Evolutionary conservation across 176 grass and related monocot species (phyloP), one percentile per base, ranked within the genome.

Genomic region (Eremochloa ophiuroides): DNA sequence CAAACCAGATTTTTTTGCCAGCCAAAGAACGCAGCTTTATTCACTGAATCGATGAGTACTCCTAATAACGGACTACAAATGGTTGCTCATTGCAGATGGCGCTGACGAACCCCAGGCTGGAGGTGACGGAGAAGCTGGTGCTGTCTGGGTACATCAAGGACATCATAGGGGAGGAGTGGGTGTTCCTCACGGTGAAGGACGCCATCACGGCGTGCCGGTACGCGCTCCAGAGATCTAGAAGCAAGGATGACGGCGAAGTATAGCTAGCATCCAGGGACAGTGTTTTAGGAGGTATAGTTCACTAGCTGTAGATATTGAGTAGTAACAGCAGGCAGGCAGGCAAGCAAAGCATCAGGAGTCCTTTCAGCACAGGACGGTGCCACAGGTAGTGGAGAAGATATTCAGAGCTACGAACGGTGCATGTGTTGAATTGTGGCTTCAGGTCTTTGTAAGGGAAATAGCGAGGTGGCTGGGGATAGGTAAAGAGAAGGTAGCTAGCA

Each of bases 131-230:
- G 58, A 99, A 93, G 81, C 85, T 99, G 85, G 60, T 91, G 53
- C 29, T 28, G 37, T 89, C 83, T 10, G 74, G 84, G 23, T 95
- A 69, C 78, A 87, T 98, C 62, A 60, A 80, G 62, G 60, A 59
- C 58, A 27, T 67, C 35, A 50, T 98, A 20, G 92, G 95, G 38
- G 72, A 94, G 75, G 86, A 95, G 41, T 84, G 86, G 84, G 79
- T 91, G 63, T 98, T 95, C 85, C 81, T 98, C 46, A 91, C 88
- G 2, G 35, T 95, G 42, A 93, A 89, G 42, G 95, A 95, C 33
- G 95, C 95, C 38, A 80, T 95, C 60, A 44, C 82, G 28, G 43
- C 83, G 10, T 95, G 90, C 75, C 90, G 63, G 26, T 98, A 84
- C 56, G 51, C 48, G 34, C 87, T 97, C 66, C 92, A 91, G 53